Conservation (phyloP, 768 basidiomycete species). For the Panaeolus cyanescens region DNA sequence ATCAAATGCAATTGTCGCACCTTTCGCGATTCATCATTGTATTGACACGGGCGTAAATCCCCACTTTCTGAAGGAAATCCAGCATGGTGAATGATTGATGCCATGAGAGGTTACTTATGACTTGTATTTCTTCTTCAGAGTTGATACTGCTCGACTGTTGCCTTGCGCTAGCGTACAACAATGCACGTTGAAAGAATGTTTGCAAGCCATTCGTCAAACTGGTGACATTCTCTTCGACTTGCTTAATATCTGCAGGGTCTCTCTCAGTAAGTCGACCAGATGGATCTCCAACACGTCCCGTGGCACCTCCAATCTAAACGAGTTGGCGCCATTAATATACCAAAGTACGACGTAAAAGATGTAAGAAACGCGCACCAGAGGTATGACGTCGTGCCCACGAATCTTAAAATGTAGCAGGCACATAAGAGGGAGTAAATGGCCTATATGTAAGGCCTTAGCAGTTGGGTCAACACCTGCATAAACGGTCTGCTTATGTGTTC, state of each 20-base stretch:
- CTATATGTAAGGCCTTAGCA: conserved; percentile 86
- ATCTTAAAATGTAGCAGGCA: conserved; percentile 86
- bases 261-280: conserved; percentile 88
- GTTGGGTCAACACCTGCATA: conserved; percentile 96
- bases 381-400: conserved; percentile 80
- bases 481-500: conserved; percentile 48
- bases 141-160: conserved; percentile 18
- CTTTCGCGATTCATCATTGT: conserved; percentile 91
- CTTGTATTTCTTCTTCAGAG: conserved; percentile 20
- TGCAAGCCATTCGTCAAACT: conserved; percentile 65
- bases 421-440: conserved; percentile 89
- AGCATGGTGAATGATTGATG: conserved; percentile 70
- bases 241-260: conserved; percentile 57
- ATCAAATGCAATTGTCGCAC: conserved; percentile 38
- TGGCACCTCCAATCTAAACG: conserved; percentile 89
- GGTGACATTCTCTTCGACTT: conserved; percentile 66
- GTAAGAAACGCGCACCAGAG: conserved; percentile 63
- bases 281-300: conserved; percentile 96
- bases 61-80: conserved; percentile 82
- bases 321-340: background rate
- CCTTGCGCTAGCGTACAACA: conserved; percentile 54
- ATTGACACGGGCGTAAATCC: conserved; percentile 80
- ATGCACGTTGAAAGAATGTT: conserved; percentile 72
- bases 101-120: conserved; percentile 71
- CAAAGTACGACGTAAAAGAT: background rate